phyloP scores from a whole-genome alignment of 2,329 filamentous ascomycete species.

The Pseudogymnoascus sp. region DNA sequence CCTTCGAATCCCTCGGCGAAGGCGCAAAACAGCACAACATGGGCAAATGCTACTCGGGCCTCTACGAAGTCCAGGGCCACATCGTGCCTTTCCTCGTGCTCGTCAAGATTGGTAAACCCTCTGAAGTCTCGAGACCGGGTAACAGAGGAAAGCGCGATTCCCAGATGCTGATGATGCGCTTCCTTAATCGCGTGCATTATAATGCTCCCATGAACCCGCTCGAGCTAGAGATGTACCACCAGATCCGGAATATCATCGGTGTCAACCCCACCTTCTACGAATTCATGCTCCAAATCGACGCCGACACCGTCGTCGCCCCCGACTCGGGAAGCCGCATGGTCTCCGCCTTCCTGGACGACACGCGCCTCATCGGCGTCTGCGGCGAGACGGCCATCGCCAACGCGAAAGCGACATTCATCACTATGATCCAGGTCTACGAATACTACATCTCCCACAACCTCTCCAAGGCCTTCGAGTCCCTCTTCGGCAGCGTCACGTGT shows the following conservation, averaged over 20 bases:
- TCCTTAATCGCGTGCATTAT: slow-evolving; percentile 98
- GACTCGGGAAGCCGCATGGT: slow-evolving; percentile 92
- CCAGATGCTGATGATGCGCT: slow-evolving; percentile 97
- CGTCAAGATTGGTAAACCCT: slow-evolving; percentile 86
- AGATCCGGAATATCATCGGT: slow-evolving; percentile 96
- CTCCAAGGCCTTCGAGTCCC: slow-evolving; percentile 91
- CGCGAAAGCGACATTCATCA: slow-evolving; percentile 85
- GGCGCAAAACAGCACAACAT: slow-evolving; percentile 98
- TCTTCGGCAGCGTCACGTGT: slow-evolving; percentile 96
- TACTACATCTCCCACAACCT: slow-evolving; percentile 99
- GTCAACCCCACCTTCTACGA: slow-evolving; percentile 99
- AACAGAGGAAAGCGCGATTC: slow-evolving; percentile 99
- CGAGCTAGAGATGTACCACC: slow-evolving; percentile 96
- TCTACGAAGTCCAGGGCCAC: slow-evolving; percentile 96
- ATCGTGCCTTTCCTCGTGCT: slow-evolving; percentile 96
- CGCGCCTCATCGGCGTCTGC: slow-evolving; percentile 84
- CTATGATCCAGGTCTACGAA: slow-evolving; percentile 99
- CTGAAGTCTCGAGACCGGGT: slow-evolving; percentile 68
- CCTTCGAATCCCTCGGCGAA: slow-evolving; percentile 93
- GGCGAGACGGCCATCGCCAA: slow-evolving; percentile 93
- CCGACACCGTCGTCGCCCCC: slow-evolving; percentile 85
- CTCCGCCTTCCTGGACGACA: slow-evolving; percentile 82
- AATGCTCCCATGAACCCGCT: slow-evolving; percentile 92
- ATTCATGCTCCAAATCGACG: slow-evolving; percentile 92
- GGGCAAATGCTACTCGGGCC: slow-evolving; percentile 95